Percentiles rank a stretch among this genome's conserved stretches.
phyloP scores from a whole-genome alignment of 2,329 filamentous ascomycete genomes.

The Rugonectria rugulosa region DNA sequence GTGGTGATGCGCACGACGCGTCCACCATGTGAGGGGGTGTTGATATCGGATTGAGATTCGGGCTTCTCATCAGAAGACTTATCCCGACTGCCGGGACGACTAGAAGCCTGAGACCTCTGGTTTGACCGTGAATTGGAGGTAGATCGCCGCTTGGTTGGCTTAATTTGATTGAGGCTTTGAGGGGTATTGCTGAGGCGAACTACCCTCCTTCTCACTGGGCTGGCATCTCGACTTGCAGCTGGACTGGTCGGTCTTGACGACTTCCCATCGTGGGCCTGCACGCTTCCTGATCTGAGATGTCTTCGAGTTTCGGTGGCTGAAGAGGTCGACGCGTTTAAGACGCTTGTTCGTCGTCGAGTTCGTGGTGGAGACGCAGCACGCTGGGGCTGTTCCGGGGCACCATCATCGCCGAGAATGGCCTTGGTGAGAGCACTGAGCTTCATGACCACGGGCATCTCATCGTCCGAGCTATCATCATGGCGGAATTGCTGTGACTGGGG shows the following conservation, averaged over 20 bases:
- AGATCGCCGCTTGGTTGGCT: slow-evolving; percentile 55
- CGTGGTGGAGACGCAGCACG: slow-evolving; percentile 54
- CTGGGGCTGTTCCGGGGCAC: slow-evolving; percentile 55
- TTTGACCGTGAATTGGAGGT: slow-evolving; percentile 56
- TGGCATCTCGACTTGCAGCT: slow-evolving; percentile 56
- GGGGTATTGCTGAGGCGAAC: slow-evolving; percentile 64
- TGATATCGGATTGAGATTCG: slow-evolving; percentile 51
- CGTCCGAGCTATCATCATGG: slow-evolving; percentile 91
- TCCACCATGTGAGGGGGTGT: slow-evolving; percentile 61
- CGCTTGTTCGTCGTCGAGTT: slow-evolving; percentile 59
- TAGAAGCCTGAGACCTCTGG: slow-evolving; percentile 42
- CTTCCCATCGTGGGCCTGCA: slow-evolving; percentile 47
- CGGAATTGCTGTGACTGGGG: slow-evolving; percentile 57
- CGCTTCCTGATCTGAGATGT: slow-evolving; percentile 57
- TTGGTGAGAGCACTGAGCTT: slow-evolving; percentile 94
- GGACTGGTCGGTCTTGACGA: slow-evolving; percentile 55
- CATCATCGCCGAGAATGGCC: slow-evolving; percentile 77
- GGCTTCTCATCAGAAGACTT: slow-evolving; percentile 50
- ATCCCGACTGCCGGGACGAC: slow-evolving; percentile 52
- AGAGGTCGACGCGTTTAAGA: slow-evolving; percentile 53
- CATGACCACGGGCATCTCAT: slow-evolving; percentile 90
- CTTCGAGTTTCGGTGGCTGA: slow-evolving; percentile 54
- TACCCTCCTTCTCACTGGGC: slow-evolving; percentile 63
- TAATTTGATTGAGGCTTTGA: slow-evolving; percentile 51
- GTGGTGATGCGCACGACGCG: slow-evolving; percentile 64